Conservation (phyloP, 176 grass and related monocot genomes). For the Luzula sylvatica region DNA sequence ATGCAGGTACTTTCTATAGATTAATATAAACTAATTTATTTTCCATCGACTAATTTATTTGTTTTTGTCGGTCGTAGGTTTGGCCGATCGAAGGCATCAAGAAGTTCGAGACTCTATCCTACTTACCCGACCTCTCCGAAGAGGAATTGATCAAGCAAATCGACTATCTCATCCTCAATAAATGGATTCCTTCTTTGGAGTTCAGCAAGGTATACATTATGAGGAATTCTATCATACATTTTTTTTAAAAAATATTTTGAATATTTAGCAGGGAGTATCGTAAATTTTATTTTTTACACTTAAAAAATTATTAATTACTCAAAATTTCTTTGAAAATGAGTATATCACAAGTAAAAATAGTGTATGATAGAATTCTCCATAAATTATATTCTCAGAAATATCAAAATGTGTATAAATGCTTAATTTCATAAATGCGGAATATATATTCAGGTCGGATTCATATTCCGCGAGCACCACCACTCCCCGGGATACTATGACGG, state of each 20-base stretch:
- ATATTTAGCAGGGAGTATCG: neutral
- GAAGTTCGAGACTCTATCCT: conserved; percentile 91
- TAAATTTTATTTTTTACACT: neutral
- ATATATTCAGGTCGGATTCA: conserved; percentile 24
- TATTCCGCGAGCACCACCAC: conserved; percentile 34
- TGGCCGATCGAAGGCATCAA: conserved; percentile 46
- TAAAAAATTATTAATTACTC: neutral
- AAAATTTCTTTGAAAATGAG: no score
- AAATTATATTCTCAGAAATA: no score
- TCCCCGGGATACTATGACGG: conserved; percentile 70
- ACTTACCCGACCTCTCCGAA: conserved; percentile 31
- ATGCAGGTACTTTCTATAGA: conserved; percentile 41
- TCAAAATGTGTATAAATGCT: no score
- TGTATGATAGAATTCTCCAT: no score
- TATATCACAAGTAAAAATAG: no score
- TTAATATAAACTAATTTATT: neutral
- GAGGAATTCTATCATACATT: neutral
- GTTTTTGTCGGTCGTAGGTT: conserved; percentile 19
- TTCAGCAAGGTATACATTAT: conserved; percentile 46
- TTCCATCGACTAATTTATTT: no score
- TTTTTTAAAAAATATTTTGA: no score
- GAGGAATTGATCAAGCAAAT: conserved; percentile 61
- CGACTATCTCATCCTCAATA: conserved; percentile 51
- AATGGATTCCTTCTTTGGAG: conserved; percentile 72
- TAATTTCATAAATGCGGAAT: no score